Conservation (phyloP, 2,329 filamentous ascomycete genomes). For the Juglanconis sp. region DNA sequence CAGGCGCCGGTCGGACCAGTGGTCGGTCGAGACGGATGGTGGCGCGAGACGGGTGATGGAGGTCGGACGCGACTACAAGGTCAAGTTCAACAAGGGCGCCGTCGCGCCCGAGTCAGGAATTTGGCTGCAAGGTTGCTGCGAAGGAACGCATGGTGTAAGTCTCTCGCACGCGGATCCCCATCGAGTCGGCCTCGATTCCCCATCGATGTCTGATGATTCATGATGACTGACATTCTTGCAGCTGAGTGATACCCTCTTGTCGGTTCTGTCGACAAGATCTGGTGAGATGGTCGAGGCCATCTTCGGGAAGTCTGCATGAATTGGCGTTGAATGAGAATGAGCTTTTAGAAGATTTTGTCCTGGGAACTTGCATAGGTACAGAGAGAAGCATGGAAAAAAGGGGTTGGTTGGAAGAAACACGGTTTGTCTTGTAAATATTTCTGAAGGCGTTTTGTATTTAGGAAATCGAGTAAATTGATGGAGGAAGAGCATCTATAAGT, state of each 20-base stretch:
- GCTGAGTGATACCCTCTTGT: constrained; percentile 79
- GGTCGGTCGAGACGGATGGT: constrained; percentile 17
- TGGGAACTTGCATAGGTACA: too few species aligned
- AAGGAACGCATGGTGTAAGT: constrained; percentile 86
- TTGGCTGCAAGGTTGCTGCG: constrained; percentile 92
- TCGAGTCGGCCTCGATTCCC: not conserved
- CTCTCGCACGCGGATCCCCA: too few species aligned
- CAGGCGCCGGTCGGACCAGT: constrained; percentile 9
- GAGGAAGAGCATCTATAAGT: not conserved
- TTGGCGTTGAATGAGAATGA: not conserved
- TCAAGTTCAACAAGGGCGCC: constrained; percentile 65
- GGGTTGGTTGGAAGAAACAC: not conserved
- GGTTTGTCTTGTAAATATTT: not conserved
- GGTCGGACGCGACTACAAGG: constrained; percentile 74
- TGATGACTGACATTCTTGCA: constrained; percentile 32
- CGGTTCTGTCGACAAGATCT: constrained; percentile 70
- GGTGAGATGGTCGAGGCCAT: constrained; percentile 76
- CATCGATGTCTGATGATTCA: not conserved
- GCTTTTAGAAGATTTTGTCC: not conserved
- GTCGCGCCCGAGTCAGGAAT: constrained; percentile 75
- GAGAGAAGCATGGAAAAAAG: not conserved
- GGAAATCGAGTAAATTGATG: not conserved
- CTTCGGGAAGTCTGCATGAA: constrained; percentile 46
- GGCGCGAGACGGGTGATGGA: constrained; percentile 48
- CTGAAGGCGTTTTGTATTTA: not conserved